Percentiles rank a stretch among this genome's conserved stretches.
phyloP scores from a whole-genome alignment of 306 rosid genomes.

The Glycine soja region DNA sequence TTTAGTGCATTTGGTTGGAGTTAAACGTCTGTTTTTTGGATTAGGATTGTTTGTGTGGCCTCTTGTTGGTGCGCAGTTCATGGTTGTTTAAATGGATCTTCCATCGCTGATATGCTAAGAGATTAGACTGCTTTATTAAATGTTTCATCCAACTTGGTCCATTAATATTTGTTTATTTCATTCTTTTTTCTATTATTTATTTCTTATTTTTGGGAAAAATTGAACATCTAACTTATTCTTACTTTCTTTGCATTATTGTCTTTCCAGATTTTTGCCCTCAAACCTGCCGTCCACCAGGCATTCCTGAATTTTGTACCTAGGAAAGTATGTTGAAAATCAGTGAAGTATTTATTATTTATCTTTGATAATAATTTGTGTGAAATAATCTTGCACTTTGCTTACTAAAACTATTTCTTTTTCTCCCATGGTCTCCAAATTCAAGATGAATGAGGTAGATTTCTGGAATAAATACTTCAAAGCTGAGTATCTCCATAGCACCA shows the following conservation, averaged over 20 bases:
- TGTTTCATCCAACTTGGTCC: background rate
- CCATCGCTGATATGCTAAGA: background rate
- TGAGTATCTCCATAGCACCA: constrained; percentile 88
- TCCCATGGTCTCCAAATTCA: constrained; percentile 44
- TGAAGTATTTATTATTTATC: constrained; percentile 11
- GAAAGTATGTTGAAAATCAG: constrained; percentile 65
- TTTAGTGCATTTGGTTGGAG: constrained; percentile 19
- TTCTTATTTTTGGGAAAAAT: background rate
- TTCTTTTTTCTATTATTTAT: constrained; percentile 16
- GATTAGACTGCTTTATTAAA: background rate
- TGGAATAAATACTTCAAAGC: constrained; percentile 97
- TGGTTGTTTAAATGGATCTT: constrained; percentile 1
- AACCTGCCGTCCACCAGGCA: constrained; percentile 96
- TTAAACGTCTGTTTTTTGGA: background rate
- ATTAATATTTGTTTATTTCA: background rate
- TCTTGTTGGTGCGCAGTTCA: constrained; percentile 1
- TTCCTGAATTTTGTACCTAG: constrained; percentile 81
- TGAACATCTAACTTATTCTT: constrained; percentile 33
- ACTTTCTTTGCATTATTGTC: constrained; percentile 28
- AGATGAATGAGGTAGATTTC: constrained; percentile 93
- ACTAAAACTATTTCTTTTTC: constrained; percentile 38
- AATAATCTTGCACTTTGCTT: constrained; percentile 25
- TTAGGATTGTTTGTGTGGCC: background rate
- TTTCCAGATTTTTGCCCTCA: constrained; percentile 87
- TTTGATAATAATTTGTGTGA: constrained; percentile 27